phyloP scores from a whole-genome alignment of 2,329 filamentous ascomycete species.

The Ceratocystis harringtonii region DNA sequence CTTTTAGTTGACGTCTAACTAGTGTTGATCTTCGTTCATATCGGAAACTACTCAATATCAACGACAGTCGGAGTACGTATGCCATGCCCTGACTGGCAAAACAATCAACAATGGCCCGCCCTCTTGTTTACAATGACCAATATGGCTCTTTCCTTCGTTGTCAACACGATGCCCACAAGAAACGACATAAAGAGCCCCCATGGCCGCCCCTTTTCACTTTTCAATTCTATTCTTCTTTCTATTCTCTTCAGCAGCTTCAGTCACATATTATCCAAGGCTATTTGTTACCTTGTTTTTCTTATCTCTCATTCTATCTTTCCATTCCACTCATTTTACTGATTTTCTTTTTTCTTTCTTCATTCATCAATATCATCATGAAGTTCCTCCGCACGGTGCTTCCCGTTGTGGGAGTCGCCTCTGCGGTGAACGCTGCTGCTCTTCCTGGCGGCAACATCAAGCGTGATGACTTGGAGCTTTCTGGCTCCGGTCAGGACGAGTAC shows the following conservation, averaged over 20 bases:
- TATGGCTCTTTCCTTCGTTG: neutral
- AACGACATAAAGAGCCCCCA: constrained; percentile 10
- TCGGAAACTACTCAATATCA: neutral
- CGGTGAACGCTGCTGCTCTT: constrained; percentile 15
- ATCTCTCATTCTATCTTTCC: constrained; percentile 9
- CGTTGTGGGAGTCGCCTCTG: constrained; percentile 17
- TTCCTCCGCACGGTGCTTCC: constrained; percentile 17
- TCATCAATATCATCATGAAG: constrained; percentile 15
- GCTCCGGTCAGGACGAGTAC: constrained; percentile 10
- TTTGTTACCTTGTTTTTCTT: constrained; percentile 15
- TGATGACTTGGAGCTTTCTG: constrained; percentile 12
- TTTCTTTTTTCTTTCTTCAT: constrained; percentile 9
- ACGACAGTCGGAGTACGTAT: neutral
- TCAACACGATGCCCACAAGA: neutral
- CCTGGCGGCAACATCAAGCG: constrained; percentile 10
- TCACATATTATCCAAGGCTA: constrained; percentile 11
- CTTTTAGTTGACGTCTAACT: neutral
- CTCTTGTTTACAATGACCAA: neutral
- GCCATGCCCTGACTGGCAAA: neutral
- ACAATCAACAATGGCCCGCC: neutral
- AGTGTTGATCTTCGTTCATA: neutral
- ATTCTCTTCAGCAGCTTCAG: constrained; percentile 12
- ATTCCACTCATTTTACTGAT: constrained; percentile 3
- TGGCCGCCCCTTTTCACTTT: neutral
- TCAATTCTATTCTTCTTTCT: neutral